A percentile compares a stretch with the other conserved stretches of the same genome.
Evolutionary conservation across 2,329 filamentous ascomycete species (phyloP).

Genomic region (Zelopaecilomyces penicillatus): DNA sequence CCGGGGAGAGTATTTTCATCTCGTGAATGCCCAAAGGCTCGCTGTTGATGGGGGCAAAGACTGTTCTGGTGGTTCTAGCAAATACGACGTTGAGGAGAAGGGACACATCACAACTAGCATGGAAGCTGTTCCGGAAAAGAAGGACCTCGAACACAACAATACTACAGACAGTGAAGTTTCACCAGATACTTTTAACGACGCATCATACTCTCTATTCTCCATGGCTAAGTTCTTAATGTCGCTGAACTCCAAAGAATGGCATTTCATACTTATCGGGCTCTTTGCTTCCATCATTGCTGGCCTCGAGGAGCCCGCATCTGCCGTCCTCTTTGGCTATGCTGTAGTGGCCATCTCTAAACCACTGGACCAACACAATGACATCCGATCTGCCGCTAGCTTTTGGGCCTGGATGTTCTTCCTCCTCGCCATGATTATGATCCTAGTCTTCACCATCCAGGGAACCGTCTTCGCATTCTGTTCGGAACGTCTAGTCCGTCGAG

Average conservation of each 20-base stretch:
- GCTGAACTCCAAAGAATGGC: neutral
- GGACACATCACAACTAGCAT: no score
- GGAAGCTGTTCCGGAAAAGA: neutral
- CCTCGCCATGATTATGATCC: constrained; percentile 27
- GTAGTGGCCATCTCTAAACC: neutral
- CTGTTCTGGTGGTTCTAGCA: no score
- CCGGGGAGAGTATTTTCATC: neutral
- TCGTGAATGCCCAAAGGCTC: neutral
- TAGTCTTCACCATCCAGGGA: constrained; percentile 22
- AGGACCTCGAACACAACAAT: constrained; percentile 32
- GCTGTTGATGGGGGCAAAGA: neutral
- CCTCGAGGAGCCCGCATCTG: neutral
- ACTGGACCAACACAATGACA: neutral
- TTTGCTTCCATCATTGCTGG: neutral
- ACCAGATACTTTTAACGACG: neutral
- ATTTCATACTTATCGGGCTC: constrained; percentile 1
- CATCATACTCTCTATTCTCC: neutral
- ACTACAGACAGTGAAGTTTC: constrained; percentile 28
- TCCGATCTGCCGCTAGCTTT: constrained; percentile 27
- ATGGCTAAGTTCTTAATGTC: neutral
- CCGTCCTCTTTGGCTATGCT: constrained; percentile 1
- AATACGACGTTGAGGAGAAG: no score
- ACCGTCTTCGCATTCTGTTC: constrained; percentile 14
- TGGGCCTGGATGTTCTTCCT: constrained; percentile 42
- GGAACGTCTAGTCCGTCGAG: constrained; percentile 9